Percentiles rank a stretch among this genome's conserved stretches.
Conservation (phyloP, 2,329 filamentous ascomycete species). For the Colletotrichum salicis region DNA sequence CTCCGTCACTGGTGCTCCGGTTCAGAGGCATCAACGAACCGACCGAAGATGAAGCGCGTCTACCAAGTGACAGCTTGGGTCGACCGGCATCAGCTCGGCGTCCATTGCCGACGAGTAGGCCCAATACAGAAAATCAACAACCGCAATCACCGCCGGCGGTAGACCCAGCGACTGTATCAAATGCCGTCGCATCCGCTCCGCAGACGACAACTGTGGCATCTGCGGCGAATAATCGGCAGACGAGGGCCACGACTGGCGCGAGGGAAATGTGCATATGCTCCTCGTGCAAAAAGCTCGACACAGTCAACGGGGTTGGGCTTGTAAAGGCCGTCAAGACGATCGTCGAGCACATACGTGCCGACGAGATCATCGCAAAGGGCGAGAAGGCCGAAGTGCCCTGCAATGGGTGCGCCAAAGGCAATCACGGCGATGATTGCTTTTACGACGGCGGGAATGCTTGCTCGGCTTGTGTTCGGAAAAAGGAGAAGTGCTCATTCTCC, state of each 20-base stretch:
- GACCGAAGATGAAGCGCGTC: too few species aligned
- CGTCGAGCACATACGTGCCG: not conserved
- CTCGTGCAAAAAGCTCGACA: too few species aligned
- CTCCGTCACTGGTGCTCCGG: too few species aligned
- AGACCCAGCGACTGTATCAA: not conserved
- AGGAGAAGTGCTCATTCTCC: not conserved
- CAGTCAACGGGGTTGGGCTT: too few species aligned
- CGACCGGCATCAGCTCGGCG: too few species aligned
- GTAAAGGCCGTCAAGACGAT: not conserved
- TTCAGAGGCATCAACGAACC: too few species aligned
- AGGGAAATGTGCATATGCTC: not conserved
- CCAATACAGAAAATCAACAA: not conserved
- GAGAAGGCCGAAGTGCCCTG: not conserved
- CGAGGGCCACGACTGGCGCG: not conserved
- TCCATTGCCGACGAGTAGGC: not conserved
- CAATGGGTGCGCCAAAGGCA: not conserved
- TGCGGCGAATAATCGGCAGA: too few species aligned
- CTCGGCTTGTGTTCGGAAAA: not conserved
- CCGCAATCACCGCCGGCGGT: too few species aligned
- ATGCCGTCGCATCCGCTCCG: not conserved
- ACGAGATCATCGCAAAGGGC: not conserved
- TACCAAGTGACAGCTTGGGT: too few species aligned
- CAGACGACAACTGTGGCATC: not conserved
- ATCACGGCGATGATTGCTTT: not conserved
- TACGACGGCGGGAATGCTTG: not conserved